Percentiles rank a stretch among this genome's conserved stretches.
Conservation (phyloP, 148 eudicot species). For the Chenopodium suecicum region DNA sequence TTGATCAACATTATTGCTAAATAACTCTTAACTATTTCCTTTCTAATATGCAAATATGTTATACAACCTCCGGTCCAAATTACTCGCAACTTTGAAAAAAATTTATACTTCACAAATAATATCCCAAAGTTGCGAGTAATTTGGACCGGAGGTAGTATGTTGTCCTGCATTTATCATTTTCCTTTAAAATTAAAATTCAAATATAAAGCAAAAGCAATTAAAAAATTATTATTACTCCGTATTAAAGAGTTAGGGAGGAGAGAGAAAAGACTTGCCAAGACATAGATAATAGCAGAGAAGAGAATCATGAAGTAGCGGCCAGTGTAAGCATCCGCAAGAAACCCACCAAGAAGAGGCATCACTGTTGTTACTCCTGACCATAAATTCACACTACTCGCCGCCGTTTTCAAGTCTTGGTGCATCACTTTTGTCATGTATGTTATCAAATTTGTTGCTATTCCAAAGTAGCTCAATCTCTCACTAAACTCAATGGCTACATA, state of each 20-base stretch:
- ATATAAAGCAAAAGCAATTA: no score
- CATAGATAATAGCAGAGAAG: constrained; percentile 51
- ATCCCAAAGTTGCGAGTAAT: no score
- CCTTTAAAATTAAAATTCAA: no score
- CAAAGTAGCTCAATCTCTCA: constrained; percentile 79
- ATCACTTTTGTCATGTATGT: constrained; percentile 73
- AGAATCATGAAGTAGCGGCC: constrained; percentile 73
- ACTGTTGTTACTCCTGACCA: constrained; percentile 77
- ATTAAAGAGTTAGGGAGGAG: not conserved
- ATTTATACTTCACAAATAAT: no score
- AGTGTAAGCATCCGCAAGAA: constrained; percentile 72
- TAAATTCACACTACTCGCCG: constrained; percentile 60
- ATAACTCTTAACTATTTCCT: no score
- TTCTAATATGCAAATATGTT: no score
- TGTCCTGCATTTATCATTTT: no score
- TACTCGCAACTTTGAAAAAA: no score
- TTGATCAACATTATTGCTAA: no score
- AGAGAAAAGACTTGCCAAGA: constrained; percentile 37
- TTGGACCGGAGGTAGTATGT: no score
- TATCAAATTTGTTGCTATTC: constrained; percentile 69
- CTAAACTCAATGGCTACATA: constrained; percentile 77
- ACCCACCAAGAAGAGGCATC: constrained; percentile 78
- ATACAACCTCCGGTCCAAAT: no score
- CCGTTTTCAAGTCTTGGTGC: constrained; percentile 70
- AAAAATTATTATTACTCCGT: no score